Conservation (phyloP, 176 grass and related monocot genomes). For the Musa beccarii region DNA sequence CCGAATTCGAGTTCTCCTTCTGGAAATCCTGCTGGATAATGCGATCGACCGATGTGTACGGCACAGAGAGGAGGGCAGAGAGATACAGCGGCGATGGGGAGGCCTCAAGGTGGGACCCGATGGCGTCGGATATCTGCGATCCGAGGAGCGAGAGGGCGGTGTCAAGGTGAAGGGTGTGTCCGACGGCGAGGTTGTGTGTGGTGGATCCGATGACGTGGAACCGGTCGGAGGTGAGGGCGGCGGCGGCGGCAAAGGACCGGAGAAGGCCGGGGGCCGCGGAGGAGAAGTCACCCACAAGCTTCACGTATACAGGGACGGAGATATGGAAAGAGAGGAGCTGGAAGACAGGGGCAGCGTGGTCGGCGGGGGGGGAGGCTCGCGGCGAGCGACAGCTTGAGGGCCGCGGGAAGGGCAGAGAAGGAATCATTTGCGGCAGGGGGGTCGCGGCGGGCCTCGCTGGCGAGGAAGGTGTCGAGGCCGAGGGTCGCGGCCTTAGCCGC, state of each 20-base stretch:
- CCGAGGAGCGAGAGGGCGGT: conserved; percentile 24
- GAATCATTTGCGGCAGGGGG: conserved; percentile 45
- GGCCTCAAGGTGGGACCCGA: conserved; percentile 12
- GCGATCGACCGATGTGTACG: conserved; percentile 53
- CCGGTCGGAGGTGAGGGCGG: conserved; percentile 38
- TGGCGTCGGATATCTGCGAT: conserved; percentile 13
- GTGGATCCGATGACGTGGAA: conserved; percentile 35
- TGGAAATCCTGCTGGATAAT: conserved; percentile 59
- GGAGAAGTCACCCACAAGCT: conserved; percentile 53
- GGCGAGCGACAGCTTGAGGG: conserved; percentile 23
- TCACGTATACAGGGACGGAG: conserved; percentile 42
- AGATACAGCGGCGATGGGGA: conserved; percentile 36
- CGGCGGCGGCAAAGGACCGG: conserved; percentile 22
- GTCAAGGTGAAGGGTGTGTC: conserved; percentile 38
- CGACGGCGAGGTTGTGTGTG: conserved; percentile 44
- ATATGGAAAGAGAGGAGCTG: conserved; percentile 43
- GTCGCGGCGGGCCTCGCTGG: conserved; percentile 27
- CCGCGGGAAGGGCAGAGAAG: conserved; percentile 32
- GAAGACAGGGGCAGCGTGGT: conserved; percentile 15
- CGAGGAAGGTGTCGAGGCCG: conserved; percentile 59
- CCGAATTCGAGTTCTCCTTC: conserved; percentile 22
- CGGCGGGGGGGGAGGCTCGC: conserved; percentile 16
- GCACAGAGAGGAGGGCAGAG: conserved; percentile 49
- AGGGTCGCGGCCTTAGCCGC: conserved; percentile 1
- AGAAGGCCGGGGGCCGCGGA: conserved; percentile 25